phyloP scores from a whole-genome alignment of 345 rosid genomes.

The Luvunga scandens region DNA sequence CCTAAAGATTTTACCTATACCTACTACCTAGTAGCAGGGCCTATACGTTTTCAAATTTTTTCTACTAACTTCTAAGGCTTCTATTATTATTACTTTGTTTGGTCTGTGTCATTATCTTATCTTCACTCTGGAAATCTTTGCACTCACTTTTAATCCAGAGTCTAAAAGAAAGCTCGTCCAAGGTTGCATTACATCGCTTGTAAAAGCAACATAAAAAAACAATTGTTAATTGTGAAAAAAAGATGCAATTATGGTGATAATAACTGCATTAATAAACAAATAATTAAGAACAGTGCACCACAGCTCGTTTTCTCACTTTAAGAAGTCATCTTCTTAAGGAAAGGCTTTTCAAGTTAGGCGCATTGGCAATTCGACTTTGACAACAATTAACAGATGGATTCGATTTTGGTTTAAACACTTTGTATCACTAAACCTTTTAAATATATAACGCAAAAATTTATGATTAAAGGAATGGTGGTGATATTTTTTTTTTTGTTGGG shows the following conservation, averaged over 20 bases:
- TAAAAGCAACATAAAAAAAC: background rate
- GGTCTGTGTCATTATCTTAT: constrained; percentile 7
- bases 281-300: background rate
- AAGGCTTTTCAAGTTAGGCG: background rate
- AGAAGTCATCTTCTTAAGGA: background rate
- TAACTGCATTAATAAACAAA: background rate
- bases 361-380: background rate
- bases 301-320: background rate
- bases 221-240: background rate
- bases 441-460: background rate
- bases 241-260: background rate
- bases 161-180: background rate
- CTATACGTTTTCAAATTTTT: background rate
- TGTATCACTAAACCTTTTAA: background rate
- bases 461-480: background rate
- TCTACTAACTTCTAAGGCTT: background rate
- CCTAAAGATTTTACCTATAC: background rate
- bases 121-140: background rate
- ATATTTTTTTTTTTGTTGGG: background rate
- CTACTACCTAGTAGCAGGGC: background rate
- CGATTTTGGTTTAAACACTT: background rate
- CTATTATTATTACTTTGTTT: background rate
- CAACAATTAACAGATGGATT: background rate
- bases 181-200: background rate
- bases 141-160: constrained; percentile 8